Conservation (phyloP, 345 rosid genomes). For the Microcos paniculata region DNA sequence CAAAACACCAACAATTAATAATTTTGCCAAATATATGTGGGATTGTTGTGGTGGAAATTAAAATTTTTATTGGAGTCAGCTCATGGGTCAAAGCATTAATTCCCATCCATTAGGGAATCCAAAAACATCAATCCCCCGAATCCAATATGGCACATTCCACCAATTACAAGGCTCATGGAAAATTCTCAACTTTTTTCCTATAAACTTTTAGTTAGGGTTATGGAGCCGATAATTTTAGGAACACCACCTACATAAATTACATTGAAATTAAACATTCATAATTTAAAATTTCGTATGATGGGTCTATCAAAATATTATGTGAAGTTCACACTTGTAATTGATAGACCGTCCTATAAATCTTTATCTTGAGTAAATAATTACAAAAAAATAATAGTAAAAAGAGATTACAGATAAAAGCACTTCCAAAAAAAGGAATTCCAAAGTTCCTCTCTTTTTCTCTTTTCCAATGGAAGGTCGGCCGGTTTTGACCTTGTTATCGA, state of each 20-base stretch:
- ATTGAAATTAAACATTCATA: no score
- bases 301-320: no score
- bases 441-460: neutral
- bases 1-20: neutral
- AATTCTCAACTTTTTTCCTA: neutral
- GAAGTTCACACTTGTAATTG: no score
- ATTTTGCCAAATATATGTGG: neutral
- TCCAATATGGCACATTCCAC: slow-evolving; percentile 40
- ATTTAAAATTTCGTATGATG: no score
- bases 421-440: no score
- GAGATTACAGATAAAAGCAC: no score
- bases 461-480: slow-evolving; percentile 43
- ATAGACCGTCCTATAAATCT: no score
- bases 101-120: slow-evolving; percentile 25
- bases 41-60: neutral
- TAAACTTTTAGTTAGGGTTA: slow-evolving; percentile 2
- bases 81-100: slow-evolving; percentile 21
- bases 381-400: no score
- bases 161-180: slow-evolving; percentile 30
- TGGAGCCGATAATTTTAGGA: no score
- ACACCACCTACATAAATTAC: no score
- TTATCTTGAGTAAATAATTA: no score
- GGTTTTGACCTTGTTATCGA: slow-evolving; percentile 34
- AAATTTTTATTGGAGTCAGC: slow-evolving; percentile 29
- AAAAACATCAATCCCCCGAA: neutral